Base-by-base conservation (phyloP, 805 yeast species). In the Spathaspora hagerdaliae region DNA sequence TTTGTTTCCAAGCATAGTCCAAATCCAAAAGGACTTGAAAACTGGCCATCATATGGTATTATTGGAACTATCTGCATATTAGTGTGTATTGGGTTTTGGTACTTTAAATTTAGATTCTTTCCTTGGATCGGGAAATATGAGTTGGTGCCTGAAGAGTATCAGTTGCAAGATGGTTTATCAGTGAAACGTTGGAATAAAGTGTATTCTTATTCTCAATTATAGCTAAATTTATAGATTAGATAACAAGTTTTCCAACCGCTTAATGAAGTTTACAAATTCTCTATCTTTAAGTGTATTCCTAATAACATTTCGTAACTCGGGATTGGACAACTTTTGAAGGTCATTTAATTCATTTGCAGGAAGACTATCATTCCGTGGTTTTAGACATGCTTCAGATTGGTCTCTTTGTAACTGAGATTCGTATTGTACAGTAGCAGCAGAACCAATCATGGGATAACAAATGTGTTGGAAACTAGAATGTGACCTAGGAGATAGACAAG, bases 101-200 rank as follows among this genome's bases (percentile, higher is more conserved):
- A 62, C 1, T 36, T 74, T 11, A 74, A 66, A 64, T 85, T 83
- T 54, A 61, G 57, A 13, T 14, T 75, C 0, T 53, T 75, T 19
- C 87, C 89, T 1, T 52, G 61, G 49, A 8, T 70, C 0, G 70
- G 75, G 6, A 63, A 65, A 0, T 84, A 84, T 53, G 60, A 60
- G 5, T 57, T 84, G 27, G 62, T 65, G 6, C 68, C 71, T 8
- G 73, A 65, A 41, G 71, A 68, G 2, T 54, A 63, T 5, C 61
- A 56, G 19, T 63, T 79, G 42, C 69, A 73, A 2, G 90, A 84
- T 59, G 90, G 90, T 0, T 60, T 83, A 42, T 67, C 66, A 5
- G 68, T 82, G 1, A 81, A 79, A 50, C 60, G 64, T 50, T 84
- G 90, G 90, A 64, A 60, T 10, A 79, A 75, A 45, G 54, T 59